Conservation (phyloP, 2,329 filamentous ascomycete genomes). For the Volutella citrinella region DNA sequence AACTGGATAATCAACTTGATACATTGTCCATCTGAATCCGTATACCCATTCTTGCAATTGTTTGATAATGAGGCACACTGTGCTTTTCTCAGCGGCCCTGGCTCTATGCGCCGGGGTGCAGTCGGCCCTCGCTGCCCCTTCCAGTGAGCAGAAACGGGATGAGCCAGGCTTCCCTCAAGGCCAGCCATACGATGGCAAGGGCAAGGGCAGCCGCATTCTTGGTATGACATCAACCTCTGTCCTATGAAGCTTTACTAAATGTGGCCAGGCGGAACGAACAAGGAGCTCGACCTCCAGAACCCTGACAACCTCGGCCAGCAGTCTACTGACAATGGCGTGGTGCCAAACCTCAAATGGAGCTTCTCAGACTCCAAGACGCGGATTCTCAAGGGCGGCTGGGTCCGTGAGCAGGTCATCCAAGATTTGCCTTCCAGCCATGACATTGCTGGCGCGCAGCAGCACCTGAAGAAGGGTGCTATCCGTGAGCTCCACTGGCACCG, state of each 20-base stretch:
- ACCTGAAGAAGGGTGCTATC: constrained; percentile 63
- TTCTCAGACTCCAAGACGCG: constrained; percentile 66
- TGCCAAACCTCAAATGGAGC: constrained; percentile 67
- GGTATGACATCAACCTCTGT: constrained; percentile 37
- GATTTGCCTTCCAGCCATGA: constrained; percentile 64
- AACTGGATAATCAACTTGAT: too few relatives aligned
- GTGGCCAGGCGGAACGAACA: constrained; percentile 59
- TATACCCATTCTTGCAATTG: too few relatives aligned
- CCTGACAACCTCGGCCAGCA: constrained; percentile 61
- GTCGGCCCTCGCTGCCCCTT: constrained; percentile 11
- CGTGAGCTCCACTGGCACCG: constrained; percentile 67
- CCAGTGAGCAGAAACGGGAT: constrained; percentile 13
- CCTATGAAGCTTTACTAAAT: background rate
- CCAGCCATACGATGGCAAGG: constrained; percentile 53
- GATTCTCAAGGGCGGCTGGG: constrained; percentile 63
- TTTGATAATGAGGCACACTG: constrained; percentile 10
- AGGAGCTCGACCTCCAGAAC: constrained; percentile 58
- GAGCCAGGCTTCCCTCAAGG: constrained; percentile 40
- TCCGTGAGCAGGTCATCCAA: constrained; percentile 63
- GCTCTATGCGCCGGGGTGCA: constrained; percentile 9
- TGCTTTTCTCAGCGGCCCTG: constrained; percentile 12
- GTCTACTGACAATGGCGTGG: constrained; percentile 59
- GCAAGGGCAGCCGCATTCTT: constrained; percentile 56
- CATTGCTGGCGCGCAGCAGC: constrained; percentile 66
- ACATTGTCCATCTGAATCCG: too few relatives aligned